Evolutionary conservation across 768 basidiomycete species (phyloP).

Genomic region (Lactifluus rugatus): DNA sequence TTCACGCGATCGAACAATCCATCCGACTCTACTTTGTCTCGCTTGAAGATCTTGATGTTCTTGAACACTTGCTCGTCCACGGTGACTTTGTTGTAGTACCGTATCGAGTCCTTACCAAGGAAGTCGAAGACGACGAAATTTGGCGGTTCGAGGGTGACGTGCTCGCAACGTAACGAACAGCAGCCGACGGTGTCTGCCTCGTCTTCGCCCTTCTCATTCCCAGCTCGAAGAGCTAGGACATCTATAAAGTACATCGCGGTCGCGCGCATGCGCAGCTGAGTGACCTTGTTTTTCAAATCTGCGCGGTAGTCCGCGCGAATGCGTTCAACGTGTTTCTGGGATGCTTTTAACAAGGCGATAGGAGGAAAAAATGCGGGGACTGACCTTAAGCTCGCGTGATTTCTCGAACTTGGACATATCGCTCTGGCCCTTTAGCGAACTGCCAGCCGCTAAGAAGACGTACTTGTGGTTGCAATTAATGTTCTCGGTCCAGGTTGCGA

Average conservation of each 20-base stretch:
- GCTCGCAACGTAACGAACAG: conserved; percentile 94
- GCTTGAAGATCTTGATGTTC: conserved; percentile 96
- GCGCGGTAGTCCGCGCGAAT: conserved; percentile 83
- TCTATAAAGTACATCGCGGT: conserved; percentile 99
- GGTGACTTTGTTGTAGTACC: conserved; percentile 86
- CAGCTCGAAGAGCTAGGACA: conserved; percentile 90
- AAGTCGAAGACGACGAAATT: conserved; percentile 92
- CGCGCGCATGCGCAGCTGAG: conserved; percentile 93
- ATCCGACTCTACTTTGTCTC: conserved; percentile 80
- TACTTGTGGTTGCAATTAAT: conserved; percentile 94
- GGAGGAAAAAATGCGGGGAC: neutral
- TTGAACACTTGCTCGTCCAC: conserved; percentile 94
- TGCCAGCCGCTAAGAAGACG: conserved; percentile 96
- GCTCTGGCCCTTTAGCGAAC: conserved; percentile 95
- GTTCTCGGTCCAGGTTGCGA: conserved; percentile 98
- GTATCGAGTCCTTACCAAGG: conserved; percentile 97
- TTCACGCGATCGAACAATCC: conserved; percentile 91
- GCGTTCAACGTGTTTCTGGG: conserved; percentile 77
- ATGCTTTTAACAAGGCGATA: neutral
- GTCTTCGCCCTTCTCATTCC: conserved; percentile 99
- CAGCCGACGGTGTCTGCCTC: conserved; percentile 99
- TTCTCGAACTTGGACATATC: conserved; percentile 99
- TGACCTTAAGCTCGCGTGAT: conserved; percentile 88
- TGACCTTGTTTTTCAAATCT: conserved; percentile 83
- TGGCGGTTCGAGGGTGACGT: conserved; percentile 85